A percentile compares a stretch with the other conserved stretches of the same genome.
phyloP scores from a whole-genome alignment of 345 rosid species.

The Populus deltoides region DNA sequence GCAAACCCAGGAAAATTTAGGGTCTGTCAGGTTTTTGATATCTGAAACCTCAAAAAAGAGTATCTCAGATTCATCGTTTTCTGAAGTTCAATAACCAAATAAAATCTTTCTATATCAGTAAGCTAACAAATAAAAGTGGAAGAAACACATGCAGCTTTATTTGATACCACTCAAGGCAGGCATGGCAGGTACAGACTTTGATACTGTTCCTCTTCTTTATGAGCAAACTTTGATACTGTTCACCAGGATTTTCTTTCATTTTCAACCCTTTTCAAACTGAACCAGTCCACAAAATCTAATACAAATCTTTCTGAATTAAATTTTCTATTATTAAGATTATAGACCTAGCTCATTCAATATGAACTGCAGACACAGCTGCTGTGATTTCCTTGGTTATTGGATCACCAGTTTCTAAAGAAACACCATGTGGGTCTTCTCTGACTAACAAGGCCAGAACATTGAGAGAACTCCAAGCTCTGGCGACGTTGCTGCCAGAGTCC shows the following conservation, averaged over 20 bases:
- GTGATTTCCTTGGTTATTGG: constrained; percentile 62
- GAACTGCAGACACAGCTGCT: constrained; percentile 54
- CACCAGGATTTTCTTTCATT: neutral
- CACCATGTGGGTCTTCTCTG: constrained; percentile 86
- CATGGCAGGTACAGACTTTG: neutral
- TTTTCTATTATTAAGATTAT: neutral
- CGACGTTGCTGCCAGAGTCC: constrained; percentile 50
- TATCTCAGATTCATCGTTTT: no score
- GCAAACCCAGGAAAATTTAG: no score
- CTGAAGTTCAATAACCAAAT: neutral
- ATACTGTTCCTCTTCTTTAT: neutral
- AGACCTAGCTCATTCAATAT: constrained; percentile 37
- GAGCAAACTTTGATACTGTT: neutral
- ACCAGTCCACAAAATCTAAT: neutral
- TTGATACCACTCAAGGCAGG: neutral
- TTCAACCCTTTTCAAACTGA: neutral
- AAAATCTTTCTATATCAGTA: neutral
- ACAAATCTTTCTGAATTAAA: neutral
- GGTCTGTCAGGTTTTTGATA: no score
- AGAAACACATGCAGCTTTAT: neutral
- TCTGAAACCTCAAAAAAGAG: no score
- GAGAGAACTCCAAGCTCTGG: constrained; percentile 65
- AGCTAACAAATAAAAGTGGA: neutral
- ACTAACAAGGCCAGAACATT: constrained; percentile 82
- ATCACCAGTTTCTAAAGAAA: constrained; percentile 72